Percentiles rank a stretch among this genome's conserved stretches.
phyloP scores from a whole-genome alignment of 805 yeast genomes.

The Ogataea nakhonphanomensis region DNA sequence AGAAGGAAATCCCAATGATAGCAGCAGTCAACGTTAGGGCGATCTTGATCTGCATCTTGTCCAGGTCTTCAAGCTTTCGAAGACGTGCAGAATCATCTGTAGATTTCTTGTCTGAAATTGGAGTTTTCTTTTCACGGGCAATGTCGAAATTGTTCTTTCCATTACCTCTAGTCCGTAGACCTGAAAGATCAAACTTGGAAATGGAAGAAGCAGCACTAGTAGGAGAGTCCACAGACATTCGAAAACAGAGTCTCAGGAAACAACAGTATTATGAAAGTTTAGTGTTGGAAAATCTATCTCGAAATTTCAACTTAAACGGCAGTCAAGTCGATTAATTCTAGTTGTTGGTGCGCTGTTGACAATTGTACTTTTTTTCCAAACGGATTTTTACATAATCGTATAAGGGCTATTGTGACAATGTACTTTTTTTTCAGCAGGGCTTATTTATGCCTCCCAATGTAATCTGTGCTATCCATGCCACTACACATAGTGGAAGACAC shows the following conservation, averaged over 20 bases:
- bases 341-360: conserved; percentile 7
- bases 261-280: neutral
- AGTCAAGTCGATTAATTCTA: neutral
- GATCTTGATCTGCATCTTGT: conserved; percentile 19
- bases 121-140: neutral
- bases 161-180: conserved; percentile 6
- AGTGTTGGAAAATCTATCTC: no score
- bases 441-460: conserved; percentile 1
- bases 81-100: conserved; percentile 1
- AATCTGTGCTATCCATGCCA: no score
- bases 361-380: conserved; percentile 6
- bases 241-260: neutral
- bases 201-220: conserved; percentile 8
- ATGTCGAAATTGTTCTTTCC: conserved; percentile 4
- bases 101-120: neutral
- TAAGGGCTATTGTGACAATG: neutral
- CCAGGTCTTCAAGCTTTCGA: conserved; percentile 15
- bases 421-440: conserved; percentile 1
- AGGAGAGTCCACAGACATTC: conserved; percentile 15
- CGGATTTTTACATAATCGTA: conserved; percentile 4
- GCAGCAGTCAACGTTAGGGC: conserved; percentile 17
- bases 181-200: conserved; percentile 7
- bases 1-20: conserved; percentile 17
- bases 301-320: neutral
- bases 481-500: no score